A percentile compares a stretch with the other conserved stretches of the same genome.
These are phyloP conservation scores for Zygoascus biomembranicola DNA, from an alignment of 805 yeast species.

Conservation along the genomic window DNA sequence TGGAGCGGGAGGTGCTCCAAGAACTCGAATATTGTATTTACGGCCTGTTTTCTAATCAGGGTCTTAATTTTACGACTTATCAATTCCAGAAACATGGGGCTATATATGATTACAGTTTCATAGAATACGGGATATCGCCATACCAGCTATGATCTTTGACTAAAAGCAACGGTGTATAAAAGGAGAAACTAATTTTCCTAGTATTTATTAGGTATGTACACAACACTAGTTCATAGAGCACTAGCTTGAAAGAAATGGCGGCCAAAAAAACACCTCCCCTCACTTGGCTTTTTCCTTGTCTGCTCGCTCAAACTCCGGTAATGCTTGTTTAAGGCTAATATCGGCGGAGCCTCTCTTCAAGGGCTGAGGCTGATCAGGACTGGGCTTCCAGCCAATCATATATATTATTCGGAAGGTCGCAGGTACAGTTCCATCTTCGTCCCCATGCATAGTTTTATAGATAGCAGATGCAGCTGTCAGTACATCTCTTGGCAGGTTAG, in stretches of 20 bases:
- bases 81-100: slow-evolving; percentile 4
- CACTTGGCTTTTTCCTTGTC: neutral
- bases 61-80: slow-evolving; percentile 2
- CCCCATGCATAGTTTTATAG: slow-evolving; percentile 64
- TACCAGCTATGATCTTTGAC: too few species aligned
- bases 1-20: slow-evolving; percentile 8
- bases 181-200: neutral
- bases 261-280: too few species aligned
- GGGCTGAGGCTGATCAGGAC: slow-evolving; percentile 63
- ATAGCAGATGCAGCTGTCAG: slow-evolving; percentile 71
- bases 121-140: neutral
- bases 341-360: slow-evolving; percentile 65
- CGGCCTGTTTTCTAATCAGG: slow-evolving; percentile 2
- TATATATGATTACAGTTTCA: slow-evolving; percentile 1
- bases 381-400: slow-evolving; percentile 85
- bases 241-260: neutral
- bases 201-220: neutral
- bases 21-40: slow-evolving; percentile 9
- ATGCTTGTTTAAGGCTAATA: slow-evolving; percentile 57
- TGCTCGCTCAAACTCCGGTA: slow-evolving; percentile 18
- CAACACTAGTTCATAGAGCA: neutral
- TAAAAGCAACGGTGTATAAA: neutral
- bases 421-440: slow-evolving; percentile 53
- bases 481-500: slow-evolving; percentile 49
- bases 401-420: slow-evolving; percentile 72